These are phyloP conservation scores for Sanghuangporus weigelae DNA, from an alignment of 1,284 basidiomycete genomes.

Conservation along the genomic window DNA sequence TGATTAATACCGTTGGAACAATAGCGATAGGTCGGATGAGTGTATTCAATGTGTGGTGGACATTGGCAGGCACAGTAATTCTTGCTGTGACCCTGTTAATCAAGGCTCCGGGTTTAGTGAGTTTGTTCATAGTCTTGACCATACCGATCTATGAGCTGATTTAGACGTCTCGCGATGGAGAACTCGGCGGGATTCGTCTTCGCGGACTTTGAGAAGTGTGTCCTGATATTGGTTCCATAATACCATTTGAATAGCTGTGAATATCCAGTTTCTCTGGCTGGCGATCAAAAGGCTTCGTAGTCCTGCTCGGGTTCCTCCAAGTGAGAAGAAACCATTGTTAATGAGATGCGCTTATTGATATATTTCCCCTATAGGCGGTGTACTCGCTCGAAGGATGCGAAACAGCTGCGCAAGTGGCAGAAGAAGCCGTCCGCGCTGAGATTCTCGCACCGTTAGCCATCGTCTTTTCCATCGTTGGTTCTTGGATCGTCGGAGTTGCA, in stretches of 20 bases:
- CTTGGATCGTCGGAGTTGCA: slow-evolving; percentile 53
- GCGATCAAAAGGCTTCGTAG: slow-evolving; percentile 48
- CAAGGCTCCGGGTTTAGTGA: slow-evolving; percentile 49
- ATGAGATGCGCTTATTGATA: neutral
- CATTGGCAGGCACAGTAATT: slow-evolving; percentile 53
- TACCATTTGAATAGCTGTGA: neutral
- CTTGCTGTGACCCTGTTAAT: slow-evolving; percentile 51
- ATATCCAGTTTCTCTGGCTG: slow-evolving; percentile 49
- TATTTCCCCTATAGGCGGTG: slow-evolving; percentile 36
- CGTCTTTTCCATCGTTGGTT: slow-evolving; percentile 51
- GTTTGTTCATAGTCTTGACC: neutral
- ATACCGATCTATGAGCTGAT: neutral
- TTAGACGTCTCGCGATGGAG: slow-evolving; percentile 24
- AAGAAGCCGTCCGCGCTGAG: slow-evolving; percentile 53
- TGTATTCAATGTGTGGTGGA: slow-evolving; percentile 57
- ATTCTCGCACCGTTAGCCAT: slow-evolving; percentile 52
- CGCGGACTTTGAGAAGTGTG: slow-evolving; percentile 52
- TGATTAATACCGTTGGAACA: slow-evolving; percentile 52
- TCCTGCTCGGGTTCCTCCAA: slow-evolving; percentile 56
- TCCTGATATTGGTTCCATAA: neutral
- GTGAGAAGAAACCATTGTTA: slow-evolving; percentile 22
- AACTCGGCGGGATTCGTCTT: slow-evolving; percentile 52
- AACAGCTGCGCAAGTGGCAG: slow-evolving; percentile 57
- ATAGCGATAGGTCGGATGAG: slow-evolving; percentile 54
- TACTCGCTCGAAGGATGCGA: slow-evolving; percentile 61